phyloP scores from a whole-genome alignment of 2,329 filamentous ascomycete species.

The Colletotrichum trifolii region DNA sequence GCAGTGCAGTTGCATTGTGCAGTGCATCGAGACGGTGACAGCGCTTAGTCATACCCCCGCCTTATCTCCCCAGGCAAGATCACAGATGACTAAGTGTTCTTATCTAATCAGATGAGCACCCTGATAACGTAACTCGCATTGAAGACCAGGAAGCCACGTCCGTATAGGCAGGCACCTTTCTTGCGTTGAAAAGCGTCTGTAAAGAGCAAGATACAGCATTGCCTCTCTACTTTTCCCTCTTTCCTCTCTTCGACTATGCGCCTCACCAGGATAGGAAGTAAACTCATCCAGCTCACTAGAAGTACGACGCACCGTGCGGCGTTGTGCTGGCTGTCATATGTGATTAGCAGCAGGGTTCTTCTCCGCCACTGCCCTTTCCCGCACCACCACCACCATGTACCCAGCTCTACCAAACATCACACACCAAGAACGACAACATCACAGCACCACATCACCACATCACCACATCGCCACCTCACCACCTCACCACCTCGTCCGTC shows the following conservation, averaged over 20 bases:
- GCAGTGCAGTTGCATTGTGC: too few species aligned
- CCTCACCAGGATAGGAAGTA: neutral
- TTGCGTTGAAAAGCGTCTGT: neutral
- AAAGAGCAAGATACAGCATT: neutral
- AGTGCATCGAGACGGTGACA: too few species aligned
- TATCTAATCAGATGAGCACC: too few species aligned
- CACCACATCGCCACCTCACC: constrained; percentile 2
- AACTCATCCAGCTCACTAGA: neutral
- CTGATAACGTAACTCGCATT: too few species aligned
- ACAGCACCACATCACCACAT: neutral
- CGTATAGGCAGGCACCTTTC: too few species aligned
- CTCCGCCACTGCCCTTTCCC: constrained; percentile 20
- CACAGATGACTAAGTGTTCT: too few species aligned
- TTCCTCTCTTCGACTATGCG: neutral
- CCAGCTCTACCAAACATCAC: too few species aligned
- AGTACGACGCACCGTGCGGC: neutral
- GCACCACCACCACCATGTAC: constrained; percentile 2
- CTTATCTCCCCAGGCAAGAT: neutral
- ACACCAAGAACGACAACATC: too few species aligned
- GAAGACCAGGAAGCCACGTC: too few species aligned
- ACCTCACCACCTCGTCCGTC: constrained; percentile 15
- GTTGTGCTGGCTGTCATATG: constrained; percentile 1
- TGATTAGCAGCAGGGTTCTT: neutral
- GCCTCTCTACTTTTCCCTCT: constrained; percentile 5
- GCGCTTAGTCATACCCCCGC: constrained; percentile 15